phyloP scores from a whole-genome alignment of 768 basidiomycete genomes.

The Suillus subaureus region DNA sequence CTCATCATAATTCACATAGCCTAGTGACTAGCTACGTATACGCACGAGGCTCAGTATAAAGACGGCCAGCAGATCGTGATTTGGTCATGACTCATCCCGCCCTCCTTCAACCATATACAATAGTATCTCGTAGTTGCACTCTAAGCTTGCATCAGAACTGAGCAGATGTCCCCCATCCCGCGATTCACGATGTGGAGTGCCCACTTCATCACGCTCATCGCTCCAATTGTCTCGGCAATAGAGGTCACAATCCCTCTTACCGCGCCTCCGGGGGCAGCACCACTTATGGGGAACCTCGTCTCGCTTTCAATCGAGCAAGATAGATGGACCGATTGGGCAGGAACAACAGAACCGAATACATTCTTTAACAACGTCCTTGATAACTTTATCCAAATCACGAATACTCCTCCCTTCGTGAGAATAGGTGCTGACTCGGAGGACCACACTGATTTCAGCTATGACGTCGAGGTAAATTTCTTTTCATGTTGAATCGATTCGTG shows the following conservation, averaged over 20 bases:
- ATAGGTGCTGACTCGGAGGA: slow-evolving; percentile 63
- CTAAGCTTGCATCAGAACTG: background rate
- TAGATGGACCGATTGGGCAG: slow-evolving; percentile 69
- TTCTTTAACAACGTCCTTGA: slow-evolving; percentile 64
- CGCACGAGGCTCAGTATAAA: background rate
- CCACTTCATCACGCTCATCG: slow-evolving; percentile 7
- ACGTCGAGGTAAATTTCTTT: slow-evolving; percentile 41
- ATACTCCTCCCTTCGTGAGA: slow-evolving; percentile 55
- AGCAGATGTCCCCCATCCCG: slow-evolving; percentile 4
- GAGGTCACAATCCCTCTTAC: slow-evolving; percentile 44
- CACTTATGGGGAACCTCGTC: slow-evolving; percentile 49
- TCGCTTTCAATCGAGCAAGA: slow-evolving; percentile 75
- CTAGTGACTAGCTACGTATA: too few relatives aligned
- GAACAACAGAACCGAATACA: slow-evolving; percentile 49
- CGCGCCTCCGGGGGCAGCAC: slow-evolving; percentile 37
- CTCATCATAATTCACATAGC: too few relatives aligned
- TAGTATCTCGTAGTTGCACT: background rate
- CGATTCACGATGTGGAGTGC: slow-evolving; percentile 9
- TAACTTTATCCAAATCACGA: slow-evolving; percentile 55
- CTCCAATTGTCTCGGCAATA: slow-evolving; percentile 14
- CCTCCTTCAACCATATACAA: background rate
- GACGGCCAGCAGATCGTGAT: background rate
- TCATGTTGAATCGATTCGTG: background rate
- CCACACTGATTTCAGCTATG: slow-evolving; percentile 55
- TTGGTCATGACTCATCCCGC: background rate